phyloP scores from a whole-genome alignment of 352 stramenopile genomes.

The Phytophthora megakarya region DNA sequence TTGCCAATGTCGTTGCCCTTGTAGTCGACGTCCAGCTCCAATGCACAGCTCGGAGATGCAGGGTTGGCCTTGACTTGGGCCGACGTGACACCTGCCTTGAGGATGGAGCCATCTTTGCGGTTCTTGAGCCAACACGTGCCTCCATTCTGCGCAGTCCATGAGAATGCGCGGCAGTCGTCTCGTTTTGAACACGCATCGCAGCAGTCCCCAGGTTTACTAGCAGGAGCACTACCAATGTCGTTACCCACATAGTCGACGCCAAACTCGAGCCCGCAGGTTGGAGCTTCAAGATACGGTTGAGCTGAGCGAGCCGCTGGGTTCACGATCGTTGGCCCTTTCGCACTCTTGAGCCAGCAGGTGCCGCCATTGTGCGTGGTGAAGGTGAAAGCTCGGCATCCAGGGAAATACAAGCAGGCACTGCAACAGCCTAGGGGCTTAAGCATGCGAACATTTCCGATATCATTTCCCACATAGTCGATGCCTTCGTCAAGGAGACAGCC shows the following conservation, averaged over 20 bases:
- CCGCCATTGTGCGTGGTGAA: conserved; percentile 24
- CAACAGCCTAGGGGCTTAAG: conserved; percentile 22
- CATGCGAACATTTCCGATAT: conserved; percentile 16
- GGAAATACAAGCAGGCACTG: conserved; percentile 9
- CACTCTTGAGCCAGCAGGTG: conserved; percentile 30
- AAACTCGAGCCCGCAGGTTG: conserved; percentile 29
- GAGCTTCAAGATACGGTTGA: conserved; percentile 12
- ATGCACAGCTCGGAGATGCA: conserved; percentile 27
- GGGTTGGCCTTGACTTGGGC: conserved; percentile 24
- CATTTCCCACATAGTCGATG: conserved; percentile 26
- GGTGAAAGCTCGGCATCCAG: conserved; percentile 36
- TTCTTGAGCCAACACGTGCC: conserved; percentile 33
- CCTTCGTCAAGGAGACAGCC: conserved; percentile 23
- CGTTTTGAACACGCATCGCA: conserved; percentile 21
- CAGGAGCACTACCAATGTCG: conserved; percentile 27
- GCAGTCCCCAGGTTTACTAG: conserved; percentile 12
- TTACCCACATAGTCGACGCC: conserved; percentile 32
- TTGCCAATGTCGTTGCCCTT: conserved; percentile 28
- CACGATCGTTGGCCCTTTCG: conserved; percentile 2
- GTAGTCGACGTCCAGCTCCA: conserved; percentile 42
- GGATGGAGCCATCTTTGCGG: conserved; percentile 13
- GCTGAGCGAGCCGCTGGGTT: conserved; percentile 7
- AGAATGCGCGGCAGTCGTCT: conserved; percentile 38
- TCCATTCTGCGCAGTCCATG: conserved; percentile 46
- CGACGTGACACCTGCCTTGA: conserved; percentile 13